Percentiles rank a stretch among this genome's conserved stretches.
Evolutionary conservation across 2,329 filamentous ascomycete species (phyloP).

Genomic region (Claviceps citrina): DNA sequence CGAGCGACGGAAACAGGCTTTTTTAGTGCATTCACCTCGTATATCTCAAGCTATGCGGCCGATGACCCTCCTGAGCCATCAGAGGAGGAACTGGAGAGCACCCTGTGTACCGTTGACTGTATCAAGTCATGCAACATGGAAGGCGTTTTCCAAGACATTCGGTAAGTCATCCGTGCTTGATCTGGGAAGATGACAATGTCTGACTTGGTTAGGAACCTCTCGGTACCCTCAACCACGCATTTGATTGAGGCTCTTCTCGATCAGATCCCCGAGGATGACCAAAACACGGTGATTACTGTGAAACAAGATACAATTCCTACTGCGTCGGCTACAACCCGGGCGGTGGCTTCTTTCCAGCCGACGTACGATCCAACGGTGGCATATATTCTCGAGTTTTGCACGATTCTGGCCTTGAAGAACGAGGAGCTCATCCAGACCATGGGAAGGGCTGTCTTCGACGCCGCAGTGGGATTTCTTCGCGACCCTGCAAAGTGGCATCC

Average conservation of each 20-base stretch:
- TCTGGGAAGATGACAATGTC: background rate
- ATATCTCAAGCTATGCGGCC: slow-evolving; percentile 96
- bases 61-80: slow-evolving; percentile 96
- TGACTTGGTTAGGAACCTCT: slow-evolving; percentile 20
- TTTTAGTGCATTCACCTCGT: slow-evolving; percentile 87
- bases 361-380: slow-evolving; percentile 74
- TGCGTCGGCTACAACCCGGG: slow-evolving; percentile 39
- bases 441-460: slow-evolving; percentile 65
- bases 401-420: slow-evolving; percentile 64
- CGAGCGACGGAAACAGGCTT: slow-evolving; percentile 68
- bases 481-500: slow-evolving; percentile 67
- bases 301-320: slow-evolving; percentile 66
- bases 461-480: slow-evolving; percentile 66
- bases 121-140: slow-evolving; percentile 78
- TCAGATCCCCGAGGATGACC: slow-evolving; percentile 71
- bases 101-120: slow-evolving; percentile 84
- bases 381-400: slow-evolving; percentile 84
- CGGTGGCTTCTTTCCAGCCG: slow-evolving; percentile 24
- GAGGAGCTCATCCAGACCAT: slow-evolving; percentile 54
- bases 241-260: slow-evolving; percentile 57
- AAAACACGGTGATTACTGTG: slow-evolving; percentile 67
- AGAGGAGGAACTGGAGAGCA: slow-evolving; percentile 92
- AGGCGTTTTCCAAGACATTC: slow-evolving; percentile 68
- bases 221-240: slow-evolving; percentile 15
- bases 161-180: slow-evolving; percentile 35